Evolutionary conservation across 495 filamentous ascomycete genomes (phyloP), one percentile per base, ranked within the genome.

Genomic region (Neohortaea acidophila): DNA sequence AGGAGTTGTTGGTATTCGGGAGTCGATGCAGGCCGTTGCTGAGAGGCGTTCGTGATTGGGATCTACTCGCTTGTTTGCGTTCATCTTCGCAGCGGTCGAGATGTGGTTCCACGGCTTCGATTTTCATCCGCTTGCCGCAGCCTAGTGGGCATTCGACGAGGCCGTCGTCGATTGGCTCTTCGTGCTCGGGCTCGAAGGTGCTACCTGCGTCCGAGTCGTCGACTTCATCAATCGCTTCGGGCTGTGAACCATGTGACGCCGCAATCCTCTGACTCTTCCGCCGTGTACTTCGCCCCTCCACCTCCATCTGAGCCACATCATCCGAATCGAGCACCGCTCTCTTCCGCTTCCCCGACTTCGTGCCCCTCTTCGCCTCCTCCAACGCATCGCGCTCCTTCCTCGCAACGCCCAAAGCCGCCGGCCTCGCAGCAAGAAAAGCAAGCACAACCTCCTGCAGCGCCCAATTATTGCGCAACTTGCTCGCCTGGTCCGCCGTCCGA

Each of bases 381-480:
- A 33, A 14, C 4, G 60, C 53, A 29, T 60, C 66, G 42, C 43
- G 27, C 38, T 50, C 43, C 33, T 33, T 48, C 43, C 68, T 27
- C 29, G 72, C 84, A 35, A 85, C 58, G 3, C 67, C 58, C 29
- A 94, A 54, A 10, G 82, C 60, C 26, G 56, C 60, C 8, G 71
- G 57, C 31, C 89, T 68, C 10, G 75, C 71, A 21, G 56, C 68
- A 39, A 68, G 63, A 49, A 94, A 97, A 18, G 70, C 67, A 24
- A 82, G 74, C n/a, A 93, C 81, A 3, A 89, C 60, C 47, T 94
- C 84, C 50, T 87, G 72, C 26, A 94, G 62, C 0, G 76, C 73
- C 67, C 74, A 79, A 54, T 94, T 96, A 20, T 74, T 73, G 37
- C 87, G 67, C 45, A 99, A 52, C 48, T 82, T 87, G 40, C 79